phyloP scores from a whole-genome alignment of 208 protist species.

The Crithidia expoeki region DNA sequence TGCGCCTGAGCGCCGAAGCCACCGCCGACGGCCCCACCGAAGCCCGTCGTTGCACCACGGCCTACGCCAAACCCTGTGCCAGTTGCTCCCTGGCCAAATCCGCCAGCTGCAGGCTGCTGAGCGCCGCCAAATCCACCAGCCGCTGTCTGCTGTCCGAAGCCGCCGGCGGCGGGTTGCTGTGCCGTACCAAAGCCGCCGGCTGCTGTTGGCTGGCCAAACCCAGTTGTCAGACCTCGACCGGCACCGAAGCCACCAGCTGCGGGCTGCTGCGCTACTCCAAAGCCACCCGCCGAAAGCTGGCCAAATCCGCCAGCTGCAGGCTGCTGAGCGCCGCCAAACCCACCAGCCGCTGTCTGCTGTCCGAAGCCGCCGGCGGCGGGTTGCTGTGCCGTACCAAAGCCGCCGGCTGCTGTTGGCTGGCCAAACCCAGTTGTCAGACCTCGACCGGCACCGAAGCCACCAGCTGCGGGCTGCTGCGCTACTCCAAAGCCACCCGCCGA shows the following conservation, averaged over 20 bases:
- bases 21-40: conserved; percentile 10
- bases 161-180: conserved; percentile 12
- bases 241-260: conserved; percentile 1
- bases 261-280: conserved; percentile 7
- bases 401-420: conserved; percentile 15
- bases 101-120: conserved; percentile 18
- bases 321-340: not conserved
- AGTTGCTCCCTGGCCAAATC: conserved; percentile 44
- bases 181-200: conserved; percentile 34
- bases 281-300: conserved; percentile 24
- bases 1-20: not conserved
- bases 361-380: conserved; percentile 12
- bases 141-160: conserved; percentile 14
- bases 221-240: no score
- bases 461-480: not conserved
- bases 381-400: conserved; percentile 34
- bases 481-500: conserved; percentile 16
- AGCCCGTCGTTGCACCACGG: conserved; percentile 11
- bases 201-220: conserved; percentile 2
- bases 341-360: conserved; percentile 1
- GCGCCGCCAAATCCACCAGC: conserved; percentile 1
- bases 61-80: conserved; percentile 37
- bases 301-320: conserved; percentile 42
- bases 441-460: conserved; percentile 1
- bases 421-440: no score